phyloP scores from a whole-genome alignment of 176 grass and related monocot genomes.

The Urochloa ruziziensis region DNA sequence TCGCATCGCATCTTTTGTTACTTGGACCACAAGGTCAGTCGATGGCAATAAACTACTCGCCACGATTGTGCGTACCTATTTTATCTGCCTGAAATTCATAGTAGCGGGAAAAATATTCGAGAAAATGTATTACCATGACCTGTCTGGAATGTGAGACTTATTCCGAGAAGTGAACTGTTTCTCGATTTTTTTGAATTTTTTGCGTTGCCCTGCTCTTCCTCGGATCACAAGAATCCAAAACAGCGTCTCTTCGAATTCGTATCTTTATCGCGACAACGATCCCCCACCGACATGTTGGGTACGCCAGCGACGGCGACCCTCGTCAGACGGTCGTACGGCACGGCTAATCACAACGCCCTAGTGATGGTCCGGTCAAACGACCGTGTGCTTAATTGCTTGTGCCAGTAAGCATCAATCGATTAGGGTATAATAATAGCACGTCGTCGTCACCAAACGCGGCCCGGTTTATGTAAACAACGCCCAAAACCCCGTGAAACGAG shows the following conservation, averaged over 20 bases:
- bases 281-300: conserved; percentile 8
- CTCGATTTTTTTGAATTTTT: neutral
- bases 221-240: neutral
- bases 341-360: neutral
- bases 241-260: too few relatives aligned
- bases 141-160: too few relatives aligned
- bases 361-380: conserved; percentile 22
- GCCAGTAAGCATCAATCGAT: too few relatives aligned
- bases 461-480: neutral
- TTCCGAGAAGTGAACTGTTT: neutral
- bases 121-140: too few relatives aligned
- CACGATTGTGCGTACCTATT: neutral
- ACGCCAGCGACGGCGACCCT: neutral
- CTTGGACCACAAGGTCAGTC: neutral
- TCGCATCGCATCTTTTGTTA: neutral
- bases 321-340: neutral
- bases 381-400: neutral
- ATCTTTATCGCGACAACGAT: neutral
- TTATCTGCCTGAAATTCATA: neutral
- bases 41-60: neutral
- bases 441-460: conserved; percentile 2
- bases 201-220: neutral
- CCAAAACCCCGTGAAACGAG: neutral
- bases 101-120: neutral
- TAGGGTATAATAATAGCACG: neutral